Percentiles rank a stretch among this genome's conserved stretches.
Evolutionary conservation across 2,329 filamentous ascomycete genomes (phyloP).

Genomic region (Calonectria multiphialidica): DNA sequence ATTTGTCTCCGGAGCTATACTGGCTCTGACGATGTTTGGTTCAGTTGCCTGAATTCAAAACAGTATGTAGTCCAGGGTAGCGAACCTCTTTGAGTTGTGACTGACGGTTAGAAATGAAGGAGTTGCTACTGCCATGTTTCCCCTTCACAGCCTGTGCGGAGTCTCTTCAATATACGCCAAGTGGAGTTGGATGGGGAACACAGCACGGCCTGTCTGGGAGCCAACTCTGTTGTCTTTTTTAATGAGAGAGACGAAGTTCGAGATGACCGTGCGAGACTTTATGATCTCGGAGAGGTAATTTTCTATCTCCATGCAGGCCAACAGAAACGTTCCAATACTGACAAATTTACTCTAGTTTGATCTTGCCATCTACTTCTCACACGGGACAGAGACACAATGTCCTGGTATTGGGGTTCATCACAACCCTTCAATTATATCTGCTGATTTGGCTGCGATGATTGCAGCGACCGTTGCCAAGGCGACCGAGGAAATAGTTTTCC

Average conservation of each 20-base stretch:
- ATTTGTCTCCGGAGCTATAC: background rate
- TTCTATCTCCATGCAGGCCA: too few species aligned
- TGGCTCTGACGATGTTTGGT: background rate
- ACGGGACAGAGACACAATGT: background rate
- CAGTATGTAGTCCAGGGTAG: background rate
- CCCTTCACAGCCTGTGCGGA: background rate
- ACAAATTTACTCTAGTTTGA: background rate
- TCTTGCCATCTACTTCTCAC: background rate
- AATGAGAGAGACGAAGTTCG: background rate
- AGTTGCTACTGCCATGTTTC: background rate
- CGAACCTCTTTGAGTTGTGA: background rate
- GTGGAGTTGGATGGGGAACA: background rate
- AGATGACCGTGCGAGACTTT: background rate
- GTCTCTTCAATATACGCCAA: background rate
- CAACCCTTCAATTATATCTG: background rate
- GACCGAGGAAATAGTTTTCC: background rate
- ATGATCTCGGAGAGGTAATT: background rate
- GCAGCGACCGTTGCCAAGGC: background rate
- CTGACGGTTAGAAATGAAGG: background rate
- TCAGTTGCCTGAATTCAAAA: background rate
- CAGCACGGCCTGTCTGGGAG: background rate
- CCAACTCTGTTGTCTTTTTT: background rate
- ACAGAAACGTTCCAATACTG: background rate
- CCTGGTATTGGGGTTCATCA: background rate
- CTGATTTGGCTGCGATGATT: background rate